Evolutionary conservation across 208 protist species (phyloP), one percentile per base, ranked within the genome.

Genomic region (Leishmania lainsoni): DNA sequence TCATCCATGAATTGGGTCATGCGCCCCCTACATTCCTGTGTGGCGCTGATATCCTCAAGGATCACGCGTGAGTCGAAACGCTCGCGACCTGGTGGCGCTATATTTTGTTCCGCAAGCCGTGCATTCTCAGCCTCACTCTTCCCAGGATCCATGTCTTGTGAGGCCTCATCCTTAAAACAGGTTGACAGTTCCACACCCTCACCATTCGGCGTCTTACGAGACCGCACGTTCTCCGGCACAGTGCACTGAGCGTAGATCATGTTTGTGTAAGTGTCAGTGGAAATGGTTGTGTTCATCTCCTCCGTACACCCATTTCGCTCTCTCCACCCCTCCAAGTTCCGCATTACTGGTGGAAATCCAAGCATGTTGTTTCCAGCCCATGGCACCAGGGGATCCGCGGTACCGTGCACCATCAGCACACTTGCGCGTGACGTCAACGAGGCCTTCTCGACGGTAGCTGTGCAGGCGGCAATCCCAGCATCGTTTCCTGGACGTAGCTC

Each of bases 381-480:
- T 22, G 93, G 91, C 32, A 97, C 91, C 81, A 89, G 81, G n/a
- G 52, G 16, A 80, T 97, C 93, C 3, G 76, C 76, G 42, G 88
- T 87, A 5, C 93, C 93, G 84, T 94, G 90, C 35, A 97, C 80
- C 89, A 94, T 90, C 76, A 97, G 86, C 79, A 97, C 86, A 77
- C 81, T 91, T 5, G 85, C 49, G 39, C 87, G 81, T 14, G 72
- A 35, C 39, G 52, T 42, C 48, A 76, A 82, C 5, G 84, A 75
- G 26, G 78, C 65, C 8, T 29, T 58, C 6, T 72, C 63, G 26
- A 92, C 68, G 8, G 78, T 80, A 6, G 73, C 73, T 26, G 80
- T 85, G 83, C 91, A 96, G 1, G 42, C 73, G n/a, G 17, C 35
- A 20, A 95, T 74, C 22, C 89, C 93, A 5, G 84, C 84, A 14